A percentile compares a stretch with the other conserved stretches of the same genome.
Evolutionary conservation across 2,329 filamentous ascomycete species (phyloP).

Genomic region (Claviceps sp.): DNA sequence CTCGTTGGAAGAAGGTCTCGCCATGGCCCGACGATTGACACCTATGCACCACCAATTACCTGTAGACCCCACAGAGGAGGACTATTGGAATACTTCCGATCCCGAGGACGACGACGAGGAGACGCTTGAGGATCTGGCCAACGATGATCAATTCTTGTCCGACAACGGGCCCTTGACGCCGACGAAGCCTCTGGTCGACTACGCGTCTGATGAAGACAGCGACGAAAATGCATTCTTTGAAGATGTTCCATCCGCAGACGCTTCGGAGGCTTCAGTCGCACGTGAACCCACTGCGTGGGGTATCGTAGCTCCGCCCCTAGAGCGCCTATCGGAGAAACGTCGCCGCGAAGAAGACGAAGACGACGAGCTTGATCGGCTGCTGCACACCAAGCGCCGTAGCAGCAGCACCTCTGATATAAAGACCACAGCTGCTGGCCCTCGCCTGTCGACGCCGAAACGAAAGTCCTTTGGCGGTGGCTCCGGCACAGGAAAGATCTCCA

Average conservation of each 20-base stretch:
- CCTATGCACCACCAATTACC: conserved; percentile 49
- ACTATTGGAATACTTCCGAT: conserved; percentile 86
- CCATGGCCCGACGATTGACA: conserved; percentile 29
- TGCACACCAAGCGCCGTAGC: conserved; percentile 49
- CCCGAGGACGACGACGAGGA: conserved; percentile 61
- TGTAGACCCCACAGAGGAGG: conserved; percentile 73
- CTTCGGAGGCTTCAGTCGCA: conserved; percentile 21
- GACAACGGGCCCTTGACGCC: conserved; percentile 51
- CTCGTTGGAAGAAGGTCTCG: conserved; percentile 57
- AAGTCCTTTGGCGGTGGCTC: conserved; percentile 29
- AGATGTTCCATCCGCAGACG: conserved; percentile 11
- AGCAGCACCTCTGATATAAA: conserved; percentile 37
- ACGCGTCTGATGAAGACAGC: conserved; percentile 79
- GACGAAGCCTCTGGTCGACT: conserved; percentile 72
- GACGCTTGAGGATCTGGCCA: conserved; percentile 12
- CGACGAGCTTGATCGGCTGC: conserved; percentile 77
- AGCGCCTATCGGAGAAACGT: conserved; percentile 77
- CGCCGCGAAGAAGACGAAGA: conserved; percentile 82
- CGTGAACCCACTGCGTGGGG: conserved; percentile 11
- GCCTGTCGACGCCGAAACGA: conserved; percentile 16
- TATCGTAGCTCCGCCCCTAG: conserved; percentile 43
- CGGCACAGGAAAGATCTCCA: conserved; percentile 39
- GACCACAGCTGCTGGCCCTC: conserved; percentile 18
- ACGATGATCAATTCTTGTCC: conserved; percentile 18
- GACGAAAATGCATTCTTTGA: conserved; percentile 44